Percentiles rank a stretch among this genome's conserved stretches.
These are phyloP conservation scores for Gossypium trilobum DNA, from an alignment of 441 rosid genomes.

Conservation along the genomic window DNA sequence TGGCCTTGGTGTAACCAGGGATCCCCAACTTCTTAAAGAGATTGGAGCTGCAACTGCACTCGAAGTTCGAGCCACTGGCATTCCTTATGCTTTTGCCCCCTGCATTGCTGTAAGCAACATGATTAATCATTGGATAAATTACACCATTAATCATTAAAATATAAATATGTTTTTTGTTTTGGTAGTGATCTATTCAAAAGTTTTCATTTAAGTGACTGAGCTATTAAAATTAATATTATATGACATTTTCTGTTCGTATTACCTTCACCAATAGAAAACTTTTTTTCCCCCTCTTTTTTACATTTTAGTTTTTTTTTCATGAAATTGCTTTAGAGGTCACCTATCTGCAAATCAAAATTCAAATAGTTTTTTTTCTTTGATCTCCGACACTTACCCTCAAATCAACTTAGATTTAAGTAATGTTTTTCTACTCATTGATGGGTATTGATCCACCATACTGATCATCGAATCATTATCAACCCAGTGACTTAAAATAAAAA, in stretches of 20 bases:
- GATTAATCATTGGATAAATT: neutral
- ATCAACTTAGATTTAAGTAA: neutral
- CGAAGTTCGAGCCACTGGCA: constrained; percentile 62
- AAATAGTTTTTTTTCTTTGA: neutral
- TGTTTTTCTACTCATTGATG: no score
- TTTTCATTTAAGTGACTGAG: no score
- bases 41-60: constrained; percentile 67
- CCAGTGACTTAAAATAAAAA: no score
- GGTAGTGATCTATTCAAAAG: neutral
- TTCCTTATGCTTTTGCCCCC: constrained; percentile 64
- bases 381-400: neutral
- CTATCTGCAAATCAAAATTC: no score
- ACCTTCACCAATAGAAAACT: neutral
- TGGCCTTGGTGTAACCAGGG: constrained; percentile 29
- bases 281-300: neutral
- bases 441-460: no score
- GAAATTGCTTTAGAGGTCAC: neutral
- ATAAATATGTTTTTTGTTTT: no score
- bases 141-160: neutral
- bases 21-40: constrained; percentile 41
- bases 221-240: no score
- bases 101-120: constrained; percentile 52
- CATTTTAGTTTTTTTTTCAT: neutral
- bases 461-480: neutral
- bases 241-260: neutral